Conservation (phyloP, 148 eudicot genomes). For the Amaranthus palmeri region DNA sequence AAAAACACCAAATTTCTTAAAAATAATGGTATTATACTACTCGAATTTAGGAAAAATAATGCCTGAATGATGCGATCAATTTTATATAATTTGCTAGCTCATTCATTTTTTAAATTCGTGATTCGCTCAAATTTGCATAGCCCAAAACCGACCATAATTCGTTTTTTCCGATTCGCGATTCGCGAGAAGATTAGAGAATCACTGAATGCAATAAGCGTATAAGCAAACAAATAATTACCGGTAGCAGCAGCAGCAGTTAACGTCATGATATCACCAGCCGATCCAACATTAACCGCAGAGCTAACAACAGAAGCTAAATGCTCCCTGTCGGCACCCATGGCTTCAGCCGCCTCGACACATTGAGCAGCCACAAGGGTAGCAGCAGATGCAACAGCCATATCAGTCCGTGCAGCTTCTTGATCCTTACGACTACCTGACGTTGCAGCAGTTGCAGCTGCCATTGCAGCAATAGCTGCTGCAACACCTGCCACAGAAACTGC, state of each 20-base stretch:
- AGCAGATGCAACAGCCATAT: slow-evolving; percentile 94
- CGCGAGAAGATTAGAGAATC: no score
- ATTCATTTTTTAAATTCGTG: no score
- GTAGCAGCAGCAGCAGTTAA: slow-evolving; percentile 92
- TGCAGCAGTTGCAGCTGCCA: slow-evolving; percentile 87
- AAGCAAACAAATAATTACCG: slow-evolving; percentile 30
- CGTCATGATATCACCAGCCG: slow-evolving; percentile 91
- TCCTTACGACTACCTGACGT: slow-evolving; percentile 62
- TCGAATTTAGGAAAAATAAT: no score
- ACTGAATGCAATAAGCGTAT: no score
- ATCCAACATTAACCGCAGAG: slow-evolving; percentile 87
- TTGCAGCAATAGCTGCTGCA: slow-evolving; percentile 93
- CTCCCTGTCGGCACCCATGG: slow-evolving; percentile 88
- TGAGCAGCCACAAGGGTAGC: slow-evolving; percentile 94
- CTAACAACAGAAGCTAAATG: slow-evolving; percentile 74
- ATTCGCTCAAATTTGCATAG: no score
- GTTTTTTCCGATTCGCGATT: no score
- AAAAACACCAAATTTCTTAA: neutral
- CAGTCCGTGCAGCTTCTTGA: slow-evolving; percentile 62
- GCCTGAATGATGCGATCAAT: no score
- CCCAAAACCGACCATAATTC: no score
- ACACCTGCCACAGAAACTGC: slow-evolving; percentile 93
- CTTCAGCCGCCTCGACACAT: slow-evolving; percentile 93
- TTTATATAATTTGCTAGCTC: no score
- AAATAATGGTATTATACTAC: neutral